Evolutionary conservation across 805 yeast genomes (phyloP).

Genomic region (Kuraishia piskuri): DNA sequence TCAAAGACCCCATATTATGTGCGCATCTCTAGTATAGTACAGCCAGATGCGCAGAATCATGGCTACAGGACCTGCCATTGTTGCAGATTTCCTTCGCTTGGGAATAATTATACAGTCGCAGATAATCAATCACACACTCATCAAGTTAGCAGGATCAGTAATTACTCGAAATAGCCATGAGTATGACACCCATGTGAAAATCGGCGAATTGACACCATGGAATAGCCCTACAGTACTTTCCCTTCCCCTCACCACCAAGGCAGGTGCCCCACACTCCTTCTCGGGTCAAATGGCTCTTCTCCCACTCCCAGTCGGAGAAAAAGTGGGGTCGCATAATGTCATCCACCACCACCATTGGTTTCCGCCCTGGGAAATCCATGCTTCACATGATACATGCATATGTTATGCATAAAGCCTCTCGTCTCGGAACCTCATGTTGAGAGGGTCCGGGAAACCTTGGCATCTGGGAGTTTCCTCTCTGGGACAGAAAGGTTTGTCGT

Average conservation of each 20-base stretch:
- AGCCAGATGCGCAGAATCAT: too few species aligned
- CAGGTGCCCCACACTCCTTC: neutral
- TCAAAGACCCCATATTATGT: too few species aligned
- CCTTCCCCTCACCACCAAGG: neutral
- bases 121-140: too few species aligned
- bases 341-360: neutral
- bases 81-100: too few species aligned
- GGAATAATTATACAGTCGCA: too few species aligned
- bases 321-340: neutral
- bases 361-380: neutral
- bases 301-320: neutral
- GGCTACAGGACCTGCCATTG: too few species aligned
- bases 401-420: neutral
- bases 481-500: too few species aligned
- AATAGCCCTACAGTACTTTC: neutral
- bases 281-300: neutral
- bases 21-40: too few species aligned
- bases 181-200: neutral
- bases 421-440: neutral
- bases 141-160: too few species aligned
- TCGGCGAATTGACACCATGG: neutral
- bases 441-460: neutral
- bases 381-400: neutral
- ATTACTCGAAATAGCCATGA: too few species aligned
- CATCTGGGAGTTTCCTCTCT: neutral